Conservation (phyloP, 805 yeast genomes). For the Saccharomycopsis schoenii region DNA sequence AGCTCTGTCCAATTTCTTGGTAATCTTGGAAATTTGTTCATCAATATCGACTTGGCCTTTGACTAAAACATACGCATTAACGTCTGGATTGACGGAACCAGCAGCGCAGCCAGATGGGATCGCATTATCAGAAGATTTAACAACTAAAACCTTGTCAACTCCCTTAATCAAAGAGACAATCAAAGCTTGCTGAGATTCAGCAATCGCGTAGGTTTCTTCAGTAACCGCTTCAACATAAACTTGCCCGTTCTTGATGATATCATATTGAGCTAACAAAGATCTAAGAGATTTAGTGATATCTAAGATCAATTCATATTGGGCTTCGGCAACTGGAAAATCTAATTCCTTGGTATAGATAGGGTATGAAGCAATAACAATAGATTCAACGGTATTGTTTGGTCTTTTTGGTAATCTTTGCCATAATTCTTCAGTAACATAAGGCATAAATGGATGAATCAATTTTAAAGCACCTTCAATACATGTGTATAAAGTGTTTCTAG, state of each 20-base stretch:
- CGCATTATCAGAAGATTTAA: slow-evolving; percentile 36
- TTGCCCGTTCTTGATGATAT: slow-evolving; percentile 79
- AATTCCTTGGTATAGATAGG: slow-evolving; percentile 58
- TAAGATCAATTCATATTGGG: slow-evolving; percentile 75
- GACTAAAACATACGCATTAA: slow-evolving; percentile 82
- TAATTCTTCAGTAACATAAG: slow-evolving; percentile 93
- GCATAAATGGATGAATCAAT: slow-evolving; percentile 97
- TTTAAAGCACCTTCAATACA: slow-evolving; percentile 85
- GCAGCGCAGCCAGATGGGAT: slow-evolving; percentile 90
- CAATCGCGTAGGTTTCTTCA: slow-evolving; percentile 39
- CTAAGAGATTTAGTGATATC: slow-evolving; percentile 86
- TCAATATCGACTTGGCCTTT: slow-evolving; percentile 93
- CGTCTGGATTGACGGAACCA: slow-evolving; percentile 67
- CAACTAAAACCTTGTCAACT: slow-evolving; percentile 63
- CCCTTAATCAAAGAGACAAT: slow-evolving; percentile 89
- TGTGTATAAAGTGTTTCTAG: slow-evolving; percentile 88
- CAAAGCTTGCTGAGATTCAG: slow-evolving; percentile 67
- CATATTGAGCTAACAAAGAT: slow-evolving; percentile 84
- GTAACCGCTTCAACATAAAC: slow-evolving; percentile 68
- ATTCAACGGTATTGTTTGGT: slow-evolving; percentile 51
- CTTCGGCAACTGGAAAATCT: slow-evolving; percentile 53
- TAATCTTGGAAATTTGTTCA: slow-evolving; percentile 77
- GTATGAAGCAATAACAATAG: slow-evolving; percentile 73
- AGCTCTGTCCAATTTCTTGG: slow-evolving; percentile 62
- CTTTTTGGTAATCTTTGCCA: slow-evolving; percentile 98